Evolutionary conservation across 2,329 filamentous ascomycete species (phyloP).

Genomic region (Neofusicoccum cordaticola): DNA sequence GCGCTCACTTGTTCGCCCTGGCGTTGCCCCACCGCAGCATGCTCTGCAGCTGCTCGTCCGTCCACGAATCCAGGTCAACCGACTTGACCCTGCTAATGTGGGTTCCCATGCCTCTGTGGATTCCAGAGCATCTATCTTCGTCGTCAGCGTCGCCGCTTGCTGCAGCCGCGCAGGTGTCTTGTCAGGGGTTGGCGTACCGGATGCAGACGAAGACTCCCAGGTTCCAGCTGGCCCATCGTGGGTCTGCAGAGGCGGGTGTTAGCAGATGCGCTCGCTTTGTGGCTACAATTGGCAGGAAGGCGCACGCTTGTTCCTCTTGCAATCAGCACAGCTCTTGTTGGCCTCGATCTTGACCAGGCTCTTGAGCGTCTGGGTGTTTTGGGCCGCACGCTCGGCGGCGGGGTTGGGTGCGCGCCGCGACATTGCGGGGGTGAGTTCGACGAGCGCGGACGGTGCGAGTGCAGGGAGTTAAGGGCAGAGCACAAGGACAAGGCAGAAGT

Average conservation of each 20-base stretch:
- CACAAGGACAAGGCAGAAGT: not conserved
- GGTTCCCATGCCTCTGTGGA: conserved; percentile 97
- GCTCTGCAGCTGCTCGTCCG: conserved; percentile 93
- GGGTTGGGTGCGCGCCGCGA: conserved; percentile 72
- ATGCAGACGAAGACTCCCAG: conserved; percentile 97
- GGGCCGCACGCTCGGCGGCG: conserved; percentile 80
- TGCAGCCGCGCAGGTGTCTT: not conserved
- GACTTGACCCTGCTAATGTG: conserved; percentile 98
- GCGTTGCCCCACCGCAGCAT: conserved; percentile 94
- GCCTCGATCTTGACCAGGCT: conserved; percentile 87
- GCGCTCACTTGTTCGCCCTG: conserved; percentile 80
- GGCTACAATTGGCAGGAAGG: conserved; percentile 20
- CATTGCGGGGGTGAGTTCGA: conserved; percentile 50
- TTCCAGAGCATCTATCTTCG: conserved; percentile 72
- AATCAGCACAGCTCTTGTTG: conserved; percentile 97
- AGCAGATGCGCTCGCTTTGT: not conserved
- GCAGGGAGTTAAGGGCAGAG: not conserved
- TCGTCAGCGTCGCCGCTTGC: conserved; percentile 14
- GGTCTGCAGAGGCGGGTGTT: conserved; percentile 59
- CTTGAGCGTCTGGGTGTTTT: conserved; percentile 93
- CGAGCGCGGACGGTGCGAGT: not conserved
- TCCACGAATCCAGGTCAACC: conserved; percentile 97
- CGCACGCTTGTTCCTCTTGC: conserved; percentile 97
- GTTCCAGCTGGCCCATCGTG: conserved; percentile 99
- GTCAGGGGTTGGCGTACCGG: conserved; percentile 45